Base-by-base conservation (phyloP, 441 rosid genomes). In the Flueggea neowawraea region DNA sequence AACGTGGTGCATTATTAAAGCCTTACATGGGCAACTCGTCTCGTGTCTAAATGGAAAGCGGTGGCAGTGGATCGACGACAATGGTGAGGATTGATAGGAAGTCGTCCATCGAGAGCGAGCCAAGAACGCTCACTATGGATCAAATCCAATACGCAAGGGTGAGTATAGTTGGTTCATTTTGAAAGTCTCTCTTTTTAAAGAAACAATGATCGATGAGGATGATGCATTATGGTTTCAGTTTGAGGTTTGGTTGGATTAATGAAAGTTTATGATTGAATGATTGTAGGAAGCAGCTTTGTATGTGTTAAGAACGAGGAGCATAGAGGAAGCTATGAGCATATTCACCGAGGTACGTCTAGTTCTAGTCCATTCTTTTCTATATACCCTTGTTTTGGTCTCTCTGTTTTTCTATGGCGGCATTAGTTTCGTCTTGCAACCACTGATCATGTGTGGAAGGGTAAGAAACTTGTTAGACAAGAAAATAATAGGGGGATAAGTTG, bases 71-170 rank as follows among this genome's bases (percentile, higher is more conserved):
- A 9, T n/a, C 3, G 13, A n/a, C 15, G 6, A 2, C 61, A n/a
- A 28, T 11, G 43, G 16, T 7, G 0, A 47, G 64, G 47, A 72
- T 81, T 10, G 78, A 70, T 15, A 60, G 84, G 59, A 72, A 71
- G 61, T 75, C 83, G 3, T 84, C 86, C 0, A 79, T 81, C 11
- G 86, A 84, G 15, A 65, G 41, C 0, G 89, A 84, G 73, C 86
- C 89, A 6, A 79, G 81, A 53, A 84, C 86, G 10, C 75, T 84
- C 5, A 57, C 65, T 5, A 14, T 55, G 13, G 61, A 73, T 62
- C 78, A 81, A 59, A 73, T 84, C 31, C 78, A 70, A 6, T 61
- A n/a, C 65, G 89, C 86, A 7, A 79, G 86, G 74, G 86, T 81
- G 65, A 5, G 64, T 33, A 4, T 14, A 4, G 39, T 33, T 33